These are phyloP conservation scores for Scutellaria minor DNA, from an alignment of 257 asterid genomes.

Conservation along the genomic window DNA sequence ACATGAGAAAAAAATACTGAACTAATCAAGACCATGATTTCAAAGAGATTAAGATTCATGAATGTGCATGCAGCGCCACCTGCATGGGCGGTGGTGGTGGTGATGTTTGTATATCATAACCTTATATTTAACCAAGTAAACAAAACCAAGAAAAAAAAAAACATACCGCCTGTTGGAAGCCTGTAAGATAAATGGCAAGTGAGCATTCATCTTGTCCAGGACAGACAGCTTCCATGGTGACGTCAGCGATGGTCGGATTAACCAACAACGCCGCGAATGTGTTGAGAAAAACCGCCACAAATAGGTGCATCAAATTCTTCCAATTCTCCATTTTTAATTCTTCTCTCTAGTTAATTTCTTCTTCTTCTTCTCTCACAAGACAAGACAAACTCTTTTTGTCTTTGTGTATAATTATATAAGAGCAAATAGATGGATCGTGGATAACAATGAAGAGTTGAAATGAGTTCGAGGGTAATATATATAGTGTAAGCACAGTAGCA, in stretches of 20 bases:
- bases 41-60: not conserved
- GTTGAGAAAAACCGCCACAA: slow-evolving; percentile 50
- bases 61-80: slow-evolving; percentile 25
- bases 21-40: not conserved
- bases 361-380: not conserved
- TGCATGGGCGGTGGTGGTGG: not conserved
- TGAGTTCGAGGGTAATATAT: slow-evolving; percentile 29
- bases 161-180: slow-evolving; percentile 63
- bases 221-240: slow-evolving; percentile 57
- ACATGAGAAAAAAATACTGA: no score
- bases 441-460: not conserved
- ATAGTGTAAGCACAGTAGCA: not conserved
- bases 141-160: not conserved
- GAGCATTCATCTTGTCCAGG: slow-evolving; percentile 65
- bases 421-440: not conserved
- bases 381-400: not conserved
- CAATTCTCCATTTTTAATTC: slow-evolving; percentile 42
- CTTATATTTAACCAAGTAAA: no score
- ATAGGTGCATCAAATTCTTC: slow-evolving; percentile 52
- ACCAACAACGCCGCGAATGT: slow-evolving; percentile 49
- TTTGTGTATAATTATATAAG: not conserved
- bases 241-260: slow-evolving; percentile 58
- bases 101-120: no score
- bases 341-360: not conserved
- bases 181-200: slow-evolving; percentile 64